These are phyloP conservation scores for Lachnellula cervina DNA, from an alignment of 2,329 filamentous ascomycete species.

Conservation along the genomic window DNA sequence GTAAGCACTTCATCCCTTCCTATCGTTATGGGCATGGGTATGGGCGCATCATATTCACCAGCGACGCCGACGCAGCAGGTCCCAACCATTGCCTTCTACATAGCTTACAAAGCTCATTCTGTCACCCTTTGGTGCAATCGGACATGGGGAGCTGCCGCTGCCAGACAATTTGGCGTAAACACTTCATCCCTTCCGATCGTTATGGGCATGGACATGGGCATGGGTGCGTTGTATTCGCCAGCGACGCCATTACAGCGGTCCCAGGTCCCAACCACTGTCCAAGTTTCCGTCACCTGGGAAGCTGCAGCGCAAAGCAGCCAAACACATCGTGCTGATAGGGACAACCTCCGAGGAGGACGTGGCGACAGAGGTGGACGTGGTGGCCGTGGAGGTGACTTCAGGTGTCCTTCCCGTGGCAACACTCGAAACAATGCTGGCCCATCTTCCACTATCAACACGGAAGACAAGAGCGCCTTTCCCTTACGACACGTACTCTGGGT, in stretches of 20 bases:
- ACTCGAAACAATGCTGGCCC: constrained; percentile 32
- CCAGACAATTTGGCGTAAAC: too few species aligned
- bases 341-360: too few species aligned
- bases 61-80: neutral
- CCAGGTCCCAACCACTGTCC: neutral
- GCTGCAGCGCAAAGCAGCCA: neutral
- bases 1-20: neutral
- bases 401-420: constrained; percentile 37
- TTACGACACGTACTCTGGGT: too few species aligned
- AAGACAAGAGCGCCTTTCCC: constrained; percentile 48
- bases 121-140: too few species aligned
- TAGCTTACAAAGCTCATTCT: too few species aligned
- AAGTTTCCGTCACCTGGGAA: neutral
- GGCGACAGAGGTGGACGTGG: constrained; percentile 36
- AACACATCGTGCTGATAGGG: too few species aligned
- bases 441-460: constrained; percentile 40
- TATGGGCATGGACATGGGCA: neutral
- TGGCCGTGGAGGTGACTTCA: constrained; percentile 35
- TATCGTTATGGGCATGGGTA: neutral
- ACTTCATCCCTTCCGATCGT: neutral
- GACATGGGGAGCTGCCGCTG: too few species aligned
- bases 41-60: neutral
- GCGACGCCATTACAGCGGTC: neutral
- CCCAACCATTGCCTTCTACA: too few species aligned
- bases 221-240: neutral